phyloP scores from a whole-genome alignment of 2,329 filamentous ascomycete species.

The Metarhizium sp. region DNA sequence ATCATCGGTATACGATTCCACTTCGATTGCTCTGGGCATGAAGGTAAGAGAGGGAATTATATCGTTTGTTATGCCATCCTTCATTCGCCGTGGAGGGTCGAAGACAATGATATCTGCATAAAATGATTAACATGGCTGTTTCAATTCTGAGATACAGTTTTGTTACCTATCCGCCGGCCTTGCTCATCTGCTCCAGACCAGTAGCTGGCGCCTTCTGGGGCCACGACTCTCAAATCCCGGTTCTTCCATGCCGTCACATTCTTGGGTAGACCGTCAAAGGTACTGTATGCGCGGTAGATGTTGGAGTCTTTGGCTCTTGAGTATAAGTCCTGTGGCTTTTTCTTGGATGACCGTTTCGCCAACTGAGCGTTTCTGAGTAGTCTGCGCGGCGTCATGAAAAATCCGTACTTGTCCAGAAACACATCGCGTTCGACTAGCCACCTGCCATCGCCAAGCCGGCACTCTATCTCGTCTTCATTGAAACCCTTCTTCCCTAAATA shows the following conservation, averaged over 20 bases:
- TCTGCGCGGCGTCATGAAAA: constrained; percentile 12
- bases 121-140: neutral
- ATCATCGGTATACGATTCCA: constrained; percentile 18
- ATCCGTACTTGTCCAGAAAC: constrained; percentile 11
- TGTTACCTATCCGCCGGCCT: constrained; percentile 12
- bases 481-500: constrained; percentile 17
- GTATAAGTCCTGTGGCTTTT: constrained; percentile 1
- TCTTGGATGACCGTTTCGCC: constrained; percentile 6
- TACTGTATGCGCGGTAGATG: constrained; percentile 18
- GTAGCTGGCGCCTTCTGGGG: constrained; percentile 16
- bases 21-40: constrained; percentile 19
- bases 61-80: constrained; percentile 12
- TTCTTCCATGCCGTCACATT: constrained; percentile 15
- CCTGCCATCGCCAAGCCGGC: constrained; percentile 12
- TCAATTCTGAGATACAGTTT: neutral
- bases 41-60: constrained; percentile 16
- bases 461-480: constrained; percentile 15
- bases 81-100: constrained; percentile 15
- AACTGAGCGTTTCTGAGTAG: neutral
- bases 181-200: constrained; percentile 13
- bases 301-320: constrained; percentile 14
- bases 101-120: constrained; percentile 3
- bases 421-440: constrained; percentile 15
- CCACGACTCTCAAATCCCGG: constrained; percentile 18
- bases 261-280: constrained; percentile 14